Base-by-base conservation (phyloP, 495 filamentous ascomycete species). In the Xylaria telfairii region DNA sequence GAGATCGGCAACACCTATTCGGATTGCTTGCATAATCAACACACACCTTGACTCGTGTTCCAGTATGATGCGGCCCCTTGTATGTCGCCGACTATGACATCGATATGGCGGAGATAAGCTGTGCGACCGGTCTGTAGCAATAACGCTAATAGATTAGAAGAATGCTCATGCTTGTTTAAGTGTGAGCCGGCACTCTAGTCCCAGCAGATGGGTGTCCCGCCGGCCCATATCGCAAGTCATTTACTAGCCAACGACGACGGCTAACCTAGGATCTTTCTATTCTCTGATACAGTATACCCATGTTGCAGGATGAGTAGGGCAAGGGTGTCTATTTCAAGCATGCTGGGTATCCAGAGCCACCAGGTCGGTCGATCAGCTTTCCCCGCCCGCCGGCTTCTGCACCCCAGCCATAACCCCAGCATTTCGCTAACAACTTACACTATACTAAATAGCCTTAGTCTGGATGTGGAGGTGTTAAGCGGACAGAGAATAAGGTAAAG, bases 21-120 rank as follows among this genome's bases (percentile, higher is more conserved):
- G n/a, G n/a, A n/a, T n/a, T n/a, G n/a, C n/a, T n/a, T n/a, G n/a
- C n/a, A n/a, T n/a, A n/a, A n/a, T n/a, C 57, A 37, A 28, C 26
- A 1, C 37, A 61, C 34, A 49, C 28, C 53, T 53, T 74, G 70
- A 72, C 70, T 74, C 72, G 70, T 49, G 39, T 30, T 30, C 24
- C 44, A n/a, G 5, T 37, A 6, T 9, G 24, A 37, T 64, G 41
- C 13, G 17, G 13, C 4, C 12, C 28, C 17, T 37, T 19, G 28
- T 59, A 37, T 19, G 12, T 59, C 56, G 56, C 32, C 19, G 32
- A 59, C n/a, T 10, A 37, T 59, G 56, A 59, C 56, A 34, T 37
- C 30, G 17, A 59, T 0, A 37, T 21, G 56, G 56, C 56, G 30
- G 17, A 10, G 56, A 13, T 39, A 59, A 59, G 13, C 30, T 2